Evolutionary conservation across 2,329 filamentous ascomycete genomes (phyloP), one percentile per base, ranked within the genome.

Genomic region (Blastomyces emzantsi): DNA sequence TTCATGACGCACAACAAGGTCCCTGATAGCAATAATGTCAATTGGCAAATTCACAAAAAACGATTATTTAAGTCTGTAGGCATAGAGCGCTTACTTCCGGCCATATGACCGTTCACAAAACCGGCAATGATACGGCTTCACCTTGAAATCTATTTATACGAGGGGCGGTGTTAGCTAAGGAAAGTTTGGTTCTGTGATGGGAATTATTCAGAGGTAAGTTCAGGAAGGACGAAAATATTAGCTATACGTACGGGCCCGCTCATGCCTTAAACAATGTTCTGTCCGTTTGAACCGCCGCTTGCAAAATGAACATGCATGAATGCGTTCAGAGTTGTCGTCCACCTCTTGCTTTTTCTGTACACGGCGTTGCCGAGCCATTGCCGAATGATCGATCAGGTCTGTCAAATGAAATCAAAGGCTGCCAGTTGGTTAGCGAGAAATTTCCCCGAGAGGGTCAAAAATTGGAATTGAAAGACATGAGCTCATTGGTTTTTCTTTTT

Each of bases 1-100:
- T 55, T 74, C 73, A 60, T 75, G 73, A 56, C 73, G 69, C 60
- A 74, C 72, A 17, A 75, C 70, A n/a, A 75, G 68, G 63, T 75
- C 73, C 66, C 72, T 74, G 49, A 6, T 43, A 28, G 22, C 13
- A 7, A 36, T 36, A 36, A 9, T 22, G 43, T 49, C 41, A 65
- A 60, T 67, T 65, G 33, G 56, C 33, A 36, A 36, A 8, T 59
- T 45, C 33, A 45, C n/a, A n/a, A 22, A 11, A 36, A 36, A 9
- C 22, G 13, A 22, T 17, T 43, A 7, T 7, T 7, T 28, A 3
- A 15, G 15, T 4, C 17, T 57, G 41, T 47, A 61, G 39, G 9
- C 19, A 49, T 55, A 54, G 3, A 33, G 36, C 33, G 66, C 69
- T 49, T 68, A 73, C 72, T 73, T 75, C 63, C 73, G 68, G 58